Evolutionary conservation across 2,329 filamentous ascomycete genomes (phyloP), one percentile per base, ranked within the genome.

Genomic region (Decorospora gaudefroyi): DNA sequence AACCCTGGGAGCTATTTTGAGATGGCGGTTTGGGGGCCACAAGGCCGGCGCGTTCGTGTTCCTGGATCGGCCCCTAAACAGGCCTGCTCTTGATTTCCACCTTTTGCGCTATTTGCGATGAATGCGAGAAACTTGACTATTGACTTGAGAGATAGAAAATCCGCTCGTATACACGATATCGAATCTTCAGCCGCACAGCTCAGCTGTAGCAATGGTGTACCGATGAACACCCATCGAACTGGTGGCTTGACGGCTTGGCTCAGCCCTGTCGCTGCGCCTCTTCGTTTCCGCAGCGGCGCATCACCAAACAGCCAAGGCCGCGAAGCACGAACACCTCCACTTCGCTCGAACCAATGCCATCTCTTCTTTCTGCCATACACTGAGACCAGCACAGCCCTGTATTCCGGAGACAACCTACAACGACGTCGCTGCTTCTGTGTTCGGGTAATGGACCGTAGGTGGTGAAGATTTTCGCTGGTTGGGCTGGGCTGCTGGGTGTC

Each of bases 321-420:
- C 46, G 44, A 44, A 36, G 31, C 30, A 22, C 26, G 25, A 37
- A 42, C 50, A 46, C 42, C 19, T 38, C 21, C 12, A 26, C 13
- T 7, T 10, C 29, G 27, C 34, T 51, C 45, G 52, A 57, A 32
- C 59, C 59, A 64, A 64, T 63, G n/a, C 31, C 6, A 4, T 7
- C 1, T 12, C n/a, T 15, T 46, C 43, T 64, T 64, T 64, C 58
- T 65, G 62, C 61, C 62, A 43, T 33, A 30, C 46, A 29, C 31
- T 46, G 43, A 57, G 52, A 54, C 55, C 17, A 34, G 59, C 58
- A 59, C 52, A 51, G 55, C 58, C 61, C 50, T 59, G 62, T 41
- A 46, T 19, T 31, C 33, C 19, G 18, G 18, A 10, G 6, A 11
- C 31, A 15, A 34, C 26, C n/a, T 18, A 26, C 47, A 42, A 21